These are phyloP conservation scores for Leptosphaerulina australis DNA, from an alignment of 2,329 filamentous ascomycete species.

Conservation along the genomic window DNA sequence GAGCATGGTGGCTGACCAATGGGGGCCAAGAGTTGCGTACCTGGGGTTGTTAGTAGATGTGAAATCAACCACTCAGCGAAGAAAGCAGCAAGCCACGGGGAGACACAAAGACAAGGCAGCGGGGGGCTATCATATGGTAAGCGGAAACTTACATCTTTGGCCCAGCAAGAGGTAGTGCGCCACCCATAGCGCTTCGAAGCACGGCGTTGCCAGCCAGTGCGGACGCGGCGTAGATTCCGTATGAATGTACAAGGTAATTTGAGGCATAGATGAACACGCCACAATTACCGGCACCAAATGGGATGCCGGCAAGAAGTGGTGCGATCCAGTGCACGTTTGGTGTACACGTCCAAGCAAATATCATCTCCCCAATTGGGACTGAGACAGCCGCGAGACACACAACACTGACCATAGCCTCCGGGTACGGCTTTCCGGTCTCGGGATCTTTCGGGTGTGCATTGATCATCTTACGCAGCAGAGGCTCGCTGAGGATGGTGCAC, in stretches of 20 bases:
- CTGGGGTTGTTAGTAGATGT: conserved; percentile 12
- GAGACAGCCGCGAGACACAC: conserved; percentile 79
- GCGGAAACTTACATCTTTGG: conserved; percentile 60
- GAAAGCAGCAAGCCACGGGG: too few species aligned
- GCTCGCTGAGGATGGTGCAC: conserved; percentile 62
- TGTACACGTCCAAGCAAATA: conserved; percentile 76
- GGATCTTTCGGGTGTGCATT: conserved; percentile 77
- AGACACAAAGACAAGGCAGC: too few species aligned
- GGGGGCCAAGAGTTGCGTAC: conserved; percentile 71
- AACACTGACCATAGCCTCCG: conserved; percentile 80
- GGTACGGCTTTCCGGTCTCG: conserved; percentile 71
- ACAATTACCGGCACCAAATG: conserved; percentile 78
- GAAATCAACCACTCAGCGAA: too few species aligned
- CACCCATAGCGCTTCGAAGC: conserved; percentile 74
- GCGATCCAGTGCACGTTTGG: conserved; percentile 84
- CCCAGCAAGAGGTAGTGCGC: conserved; percentile 76
- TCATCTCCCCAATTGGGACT: conserved; percentile 78
- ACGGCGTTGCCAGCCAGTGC: conserved; percentile 82
- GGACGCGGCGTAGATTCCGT: conserved; percentile 81
- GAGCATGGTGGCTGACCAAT: conserved; percentile 79
- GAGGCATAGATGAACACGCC: conserved; percentile 81
- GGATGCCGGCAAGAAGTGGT: conserved; percentile 77
- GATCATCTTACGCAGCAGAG: conserved; percentile 77
- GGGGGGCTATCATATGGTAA: too few species aligned
- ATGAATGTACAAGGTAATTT: conserved; percentile 80